These are phyloP conservation scores for Dendrostoma leiphaemia DNA, from an alignment of 2,329 filamentous ascomycete species.

Conservation along the genomic window DNA sequence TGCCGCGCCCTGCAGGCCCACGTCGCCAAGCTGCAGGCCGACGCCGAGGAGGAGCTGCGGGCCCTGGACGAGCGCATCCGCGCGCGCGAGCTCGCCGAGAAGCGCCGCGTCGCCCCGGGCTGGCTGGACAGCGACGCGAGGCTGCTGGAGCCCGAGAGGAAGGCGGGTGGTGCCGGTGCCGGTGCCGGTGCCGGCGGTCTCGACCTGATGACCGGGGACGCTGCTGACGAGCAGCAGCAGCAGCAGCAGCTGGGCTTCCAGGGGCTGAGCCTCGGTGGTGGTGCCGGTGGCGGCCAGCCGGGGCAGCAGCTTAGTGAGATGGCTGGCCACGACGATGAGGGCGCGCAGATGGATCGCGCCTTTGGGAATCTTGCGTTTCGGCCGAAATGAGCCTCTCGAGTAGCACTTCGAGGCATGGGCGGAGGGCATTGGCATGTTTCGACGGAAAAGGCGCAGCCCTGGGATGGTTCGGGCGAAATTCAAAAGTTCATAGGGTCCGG, in stretches of 20 bases:
- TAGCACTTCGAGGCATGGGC: too few species aligned
- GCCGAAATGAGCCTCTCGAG: conserved; percentile 27
- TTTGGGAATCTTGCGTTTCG: conserved; percentile 47
- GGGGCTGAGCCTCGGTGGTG: conserved; percentile 39
- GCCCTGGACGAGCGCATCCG: conserved; percentile 68
- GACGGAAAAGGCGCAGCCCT: too few species aligned
- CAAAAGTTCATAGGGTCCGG: too few species aligned
- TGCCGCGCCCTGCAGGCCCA: conserved; percentile 78
- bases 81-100: conserved; percentile 72
- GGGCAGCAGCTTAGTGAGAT: conserved; percentile 33
- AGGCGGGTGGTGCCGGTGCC: conserved; percentile 28
- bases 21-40: conserved; percentile 64
- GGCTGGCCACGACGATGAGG: conserved; percentile 42
- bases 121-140: conserved; percentile 75
- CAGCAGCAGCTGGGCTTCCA: conserved; percentile 53
- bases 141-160: conserved; percentile 68
- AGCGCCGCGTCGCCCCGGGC: conserved; percentile 74
- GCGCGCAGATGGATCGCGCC: conserved; percentile 55
- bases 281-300: conserved; percentile 6
- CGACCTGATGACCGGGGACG: conserved; percentile 27
- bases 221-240: not conserved
- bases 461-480: too few species aligned
- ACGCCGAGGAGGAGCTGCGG: conserved; percentile 65
- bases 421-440: too few species aligned
- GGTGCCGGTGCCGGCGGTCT: conserved; percentile 27